phyloP scores from a whole-genome alignment of 2,329 filamentous ascomycete genomes.

The Ilyonectria mors-panacis region DNA sequence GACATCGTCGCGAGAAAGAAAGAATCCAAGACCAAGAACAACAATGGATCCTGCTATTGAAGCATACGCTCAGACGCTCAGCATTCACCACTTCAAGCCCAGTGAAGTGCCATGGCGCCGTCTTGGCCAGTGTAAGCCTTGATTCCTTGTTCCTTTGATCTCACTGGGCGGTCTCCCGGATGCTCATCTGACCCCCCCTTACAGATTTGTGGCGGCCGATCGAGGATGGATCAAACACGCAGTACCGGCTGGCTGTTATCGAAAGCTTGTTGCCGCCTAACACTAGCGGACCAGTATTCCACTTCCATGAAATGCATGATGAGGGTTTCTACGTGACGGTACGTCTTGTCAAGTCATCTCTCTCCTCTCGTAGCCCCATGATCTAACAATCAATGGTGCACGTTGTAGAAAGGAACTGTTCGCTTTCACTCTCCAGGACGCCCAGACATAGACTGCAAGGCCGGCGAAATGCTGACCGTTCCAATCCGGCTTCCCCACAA shows the following conservation, averaged over 20 bases:
- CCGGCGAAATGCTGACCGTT: constrained; percentile 41
- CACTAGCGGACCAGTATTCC: constrained; percentile 38
- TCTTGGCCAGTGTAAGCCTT: constrained; percentile 39
- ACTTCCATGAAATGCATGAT: constrained; percentile 44
- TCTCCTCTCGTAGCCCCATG: too few species aligned
- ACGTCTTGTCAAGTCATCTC: not conserved
- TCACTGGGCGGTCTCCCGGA: not conserved
- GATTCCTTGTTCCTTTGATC: not conserved
- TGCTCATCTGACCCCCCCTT: not conserved
- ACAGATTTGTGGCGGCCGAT: constrained; percentile 40
- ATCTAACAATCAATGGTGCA: not conserved
- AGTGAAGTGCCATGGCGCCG: constrained; percentile 41
- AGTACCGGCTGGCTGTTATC: constrained; percentile 38
- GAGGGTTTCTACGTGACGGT: constrained; percentile 42
- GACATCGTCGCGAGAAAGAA: not conserved
- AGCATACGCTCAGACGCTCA: constrained; percentile 36
- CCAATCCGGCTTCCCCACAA: constrained; percentile 44
- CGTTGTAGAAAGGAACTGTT: constrained; percentile 38
- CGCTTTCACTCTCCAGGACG: constrained; percentile 41
- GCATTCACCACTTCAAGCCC: constrained; percentile 42
- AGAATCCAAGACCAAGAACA: not conserved
- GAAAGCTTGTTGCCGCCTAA: constrained; percentile 39
- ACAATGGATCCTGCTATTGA: constrained; percentile 37
- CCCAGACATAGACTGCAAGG: constrained; percentile 39
- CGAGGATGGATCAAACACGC: constrained; percentile 41